These are phyloP conservation scores for Sporopachydermia lactativora DNA, from an alignment of 805 yeast species.

Conservation along the genomic window DNA sequence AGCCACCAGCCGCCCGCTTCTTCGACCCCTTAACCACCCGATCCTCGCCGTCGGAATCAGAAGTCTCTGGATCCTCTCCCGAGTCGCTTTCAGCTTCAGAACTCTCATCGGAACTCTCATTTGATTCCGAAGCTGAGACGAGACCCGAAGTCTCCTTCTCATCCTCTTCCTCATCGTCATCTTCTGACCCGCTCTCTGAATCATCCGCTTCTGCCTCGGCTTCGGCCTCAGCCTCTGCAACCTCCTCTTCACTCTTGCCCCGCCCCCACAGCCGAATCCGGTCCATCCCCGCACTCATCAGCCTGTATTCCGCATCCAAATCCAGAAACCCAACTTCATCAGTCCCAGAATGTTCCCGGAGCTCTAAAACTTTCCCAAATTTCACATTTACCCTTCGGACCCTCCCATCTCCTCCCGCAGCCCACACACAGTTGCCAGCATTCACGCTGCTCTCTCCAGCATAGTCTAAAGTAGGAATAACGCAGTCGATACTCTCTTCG, in stretches of 20 bases:
- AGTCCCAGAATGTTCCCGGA: slow-evolving; percentile 45
- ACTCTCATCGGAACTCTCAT: too few species aligned
- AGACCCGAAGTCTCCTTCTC: slow-evolving; percentile 7
- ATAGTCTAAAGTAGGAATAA: slow-evolving; percentile 41
- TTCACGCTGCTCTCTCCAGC: slow-evolving; percentile 28
- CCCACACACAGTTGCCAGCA: slow-evolving; percentile 10
- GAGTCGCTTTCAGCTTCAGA: too few species aligned
- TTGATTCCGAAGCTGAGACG: too few species aligned
- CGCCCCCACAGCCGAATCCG: slow-evolving; percentile 62
- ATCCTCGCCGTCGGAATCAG: too few species aligned
- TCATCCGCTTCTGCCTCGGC: slow-evolving; percentile 6
- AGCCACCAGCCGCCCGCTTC: too few species aligned
- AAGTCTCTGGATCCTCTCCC: slow-evolving; percentile 5
- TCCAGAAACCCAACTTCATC: slow-evolving; percentile 75
- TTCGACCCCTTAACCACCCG: too few species aligned
- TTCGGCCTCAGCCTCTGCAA: slow-evolving; percentile 11
- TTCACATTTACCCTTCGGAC: slow-evolving; percentile 54
- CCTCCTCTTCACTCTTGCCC: slow-evolving; percentile 20
- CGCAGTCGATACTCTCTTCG: slow-evolving; percentile 61
- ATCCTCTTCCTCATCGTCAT: slow-evolving; percentile 4
- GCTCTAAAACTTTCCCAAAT: slow-evolving; percentile 47
- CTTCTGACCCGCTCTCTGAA: background rate
- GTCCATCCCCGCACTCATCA: slow-evolving; percentile 78
- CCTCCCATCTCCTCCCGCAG: slow-evolving; percentile 64
- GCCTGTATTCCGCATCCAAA: slow-evolving; percentile 65